These are phyloP conservation scores for Penicillium arizonense DNA, from an alignment of 495 filamentous ascomycete species.

Conservation along the genomic window DNA sequence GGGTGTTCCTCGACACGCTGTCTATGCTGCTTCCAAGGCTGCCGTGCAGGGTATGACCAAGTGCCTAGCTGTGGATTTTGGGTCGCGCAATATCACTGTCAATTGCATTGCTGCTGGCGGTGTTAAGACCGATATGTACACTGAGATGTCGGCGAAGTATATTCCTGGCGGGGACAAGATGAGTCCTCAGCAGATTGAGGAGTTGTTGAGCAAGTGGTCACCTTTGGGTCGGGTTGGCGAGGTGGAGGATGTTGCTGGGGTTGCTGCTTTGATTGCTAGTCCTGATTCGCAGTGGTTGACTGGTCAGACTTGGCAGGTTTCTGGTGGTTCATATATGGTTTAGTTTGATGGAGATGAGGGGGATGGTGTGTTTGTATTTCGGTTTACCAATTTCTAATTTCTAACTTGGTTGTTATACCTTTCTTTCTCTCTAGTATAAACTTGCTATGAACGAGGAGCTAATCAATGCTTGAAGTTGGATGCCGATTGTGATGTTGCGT, in stretches of 20 bases:
- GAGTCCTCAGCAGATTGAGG: constrained; percentile 28
- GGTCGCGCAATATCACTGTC: constrained; percentile 47
- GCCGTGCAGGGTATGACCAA: constrained; percentile 55
- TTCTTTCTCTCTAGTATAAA: too few species aligned
- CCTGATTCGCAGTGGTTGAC: constrained; percentile 46
- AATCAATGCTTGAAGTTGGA: too few species aligned
- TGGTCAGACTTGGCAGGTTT: constrained; percentile 54
- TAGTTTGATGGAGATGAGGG: background rate
- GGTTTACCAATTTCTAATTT: too few species aligned
- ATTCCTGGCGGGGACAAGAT: constrained; percentile 35
- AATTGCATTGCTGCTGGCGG: constrained; percentile 55
- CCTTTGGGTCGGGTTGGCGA: constrained; percentile 50
- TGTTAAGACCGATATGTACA: constrained; percentile 37
- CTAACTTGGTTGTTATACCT: too few species aligned
- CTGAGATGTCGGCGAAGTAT: constrained; percentile 37
- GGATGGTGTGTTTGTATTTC: too few species aligned
- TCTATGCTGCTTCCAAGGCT: constrained; percentile 55
- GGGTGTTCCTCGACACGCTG: constrained; percentile 27
- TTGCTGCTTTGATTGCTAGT: constrained; percentile 53
- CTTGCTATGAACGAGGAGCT: too few species aligned
- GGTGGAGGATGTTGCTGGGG: constrained; percentile 51
- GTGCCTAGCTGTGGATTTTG: constrained; percentile 54
- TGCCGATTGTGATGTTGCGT: too few species aligned
- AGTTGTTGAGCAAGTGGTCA: constrained; percentile 24
- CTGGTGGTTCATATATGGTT: constrained; percentile 39